phyloP scores from a whole-genome alignment of 2,329 filamentous ascomycete species.

The Pyricularia pennisetigena region DNA sequence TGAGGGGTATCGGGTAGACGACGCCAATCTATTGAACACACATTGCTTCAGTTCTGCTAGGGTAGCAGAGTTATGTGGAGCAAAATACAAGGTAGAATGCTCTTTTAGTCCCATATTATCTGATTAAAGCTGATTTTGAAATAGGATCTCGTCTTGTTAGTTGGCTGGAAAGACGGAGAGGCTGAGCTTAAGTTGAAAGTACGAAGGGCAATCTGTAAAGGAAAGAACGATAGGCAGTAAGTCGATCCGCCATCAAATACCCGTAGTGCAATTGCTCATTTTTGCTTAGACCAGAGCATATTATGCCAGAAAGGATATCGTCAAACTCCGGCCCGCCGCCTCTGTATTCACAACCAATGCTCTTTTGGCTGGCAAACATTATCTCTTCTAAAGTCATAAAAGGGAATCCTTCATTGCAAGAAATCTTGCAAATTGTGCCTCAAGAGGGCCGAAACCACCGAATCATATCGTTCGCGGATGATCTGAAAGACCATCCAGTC shows the following conservation, averaged over 20 bases:
- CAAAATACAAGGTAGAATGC: constrained; percentile 6
- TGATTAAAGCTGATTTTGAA: constrained; percentile 1
- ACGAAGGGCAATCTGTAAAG: constrained; percentile 7
- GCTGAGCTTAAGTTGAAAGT: constrained; percentile 7
- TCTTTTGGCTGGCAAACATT: constrained; percentile 6
- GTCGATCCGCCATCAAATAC: background rate
- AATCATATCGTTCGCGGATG: background rate
- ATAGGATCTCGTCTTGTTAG: constrained; percentile 3
- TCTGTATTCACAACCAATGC: constrained; percentile 6
- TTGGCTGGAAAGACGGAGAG: constrained; percentile 6
- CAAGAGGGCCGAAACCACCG: background rate
- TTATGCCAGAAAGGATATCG: constrained; percentile 4
- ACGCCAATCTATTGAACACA: constrained; percentile 7
- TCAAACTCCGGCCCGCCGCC: constrained; percentile 3
- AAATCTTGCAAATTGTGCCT: background rate
- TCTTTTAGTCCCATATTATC: background rate
- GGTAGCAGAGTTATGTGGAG: constrained; percentile 6
- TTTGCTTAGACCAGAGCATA: constrained; percentile 4
- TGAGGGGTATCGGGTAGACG: constrained; percentile 3
- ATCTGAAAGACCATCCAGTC: background rate
- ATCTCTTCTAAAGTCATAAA: constrained; percentile 1
- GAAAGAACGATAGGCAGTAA: constrained; percentile 7
- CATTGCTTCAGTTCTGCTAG: constrained; percentile 6
- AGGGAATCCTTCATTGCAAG: background rate
- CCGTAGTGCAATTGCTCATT: constrained; percentile 3